Base-by-base conservation (phyloP, 805 yeast genomes). In the Wickerhamiella cacticola region DNA sequence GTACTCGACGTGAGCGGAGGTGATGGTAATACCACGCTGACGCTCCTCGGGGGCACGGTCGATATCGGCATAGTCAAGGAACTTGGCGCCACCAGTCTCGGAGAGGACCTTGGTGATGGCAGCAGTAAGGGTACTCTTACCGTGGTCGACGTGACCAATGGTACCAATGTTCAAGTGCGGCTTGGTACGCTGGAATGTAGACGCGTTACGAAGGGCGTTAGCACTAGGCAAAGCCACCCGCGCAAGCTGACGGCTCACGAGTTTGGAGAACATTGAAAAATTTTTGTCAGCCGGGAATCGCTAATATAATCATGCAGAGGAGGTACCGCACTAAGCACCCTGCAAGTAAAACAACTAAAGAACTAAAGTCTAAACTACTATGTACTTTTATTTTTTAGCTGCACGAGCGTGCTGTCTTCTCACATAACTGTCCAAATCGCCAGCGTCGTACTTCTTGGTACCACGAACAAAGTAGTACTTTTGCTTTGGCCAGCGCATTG, bases 21-120 rank as follows among this genome's bases (percentile, higher is more conserved):
- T 85, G 65, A 89, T 89, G 55, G 98, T 89, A 69, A 89, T 89
- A 79, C 98, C 98, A 76, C 98, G 86, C 50, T 95, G 96, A 73
- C 95, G 83, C 75, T 92, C 97, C 73, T 89, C 97, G 56, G 97
- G 97, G 41, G 97, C 97, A 70, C 84, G 83, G 71, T 89, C 97
- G 61, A 89, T 92, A 53, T 96, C 67, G 47, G 84, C 75, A 66
- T 92, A 92, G 68, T 92, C 97, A 71, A 87, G 74, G 76, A 92
- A 89, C 61, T 71, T 73, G 56, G 97, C 97, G 65, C 94, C 95
- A 63, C 96, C 96, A 61, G 75, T 74, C 59, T 74, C 78, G 45
- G 96, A 74, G 55, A 89, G 75, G 51, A 85, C 88, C 74, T 92
- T 89, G 71, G 97, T 89, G 74, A 89, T 88, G 61, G 97, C 97